phyloP scores from a whole-genome alignment of 495 filamentous ascomycete genomes.

The Cercophora samala region DNA sequence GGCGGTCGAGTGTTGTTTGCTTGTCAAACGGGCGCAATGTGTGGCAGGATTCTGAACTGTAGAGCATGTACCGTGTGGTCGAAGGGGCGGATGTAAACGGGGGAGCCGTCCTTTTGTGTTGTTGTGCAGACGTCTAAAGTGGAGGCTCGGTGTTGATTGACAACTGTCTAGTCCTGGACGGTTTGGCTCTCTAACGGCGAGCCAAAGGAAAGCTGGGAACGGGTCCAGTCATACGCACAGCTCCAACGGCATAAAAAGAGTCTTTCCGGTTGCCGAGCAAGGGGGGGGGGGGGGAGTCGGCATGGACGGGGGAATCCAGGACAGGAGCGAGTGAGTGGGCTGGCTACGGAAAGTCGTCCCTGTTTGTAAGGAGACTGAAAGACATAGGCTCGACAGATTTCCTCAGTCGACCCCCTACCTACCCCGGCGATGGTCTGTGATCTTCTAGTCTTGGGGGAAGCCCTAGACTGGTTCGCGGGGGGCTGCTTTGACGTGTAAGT shows the following conservation, averaged over 20 bases:
- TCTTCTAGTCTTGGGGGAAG: not conserved
- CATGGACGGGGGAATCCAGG: slow-evolving; percentile 23
- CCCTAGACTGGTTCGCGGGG: slow-evolving; percentile 9
- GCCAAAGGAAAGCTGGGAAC: slow-evolving; percentile 19
- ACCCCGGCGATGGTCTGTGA: not conserved
- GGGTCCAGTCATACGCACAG: slow-evolving; percentile 23
- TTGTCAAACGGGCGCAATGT: slow-evolving; percentile 22
- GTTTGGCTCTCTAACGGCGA: slow-evolving; percentile 15
- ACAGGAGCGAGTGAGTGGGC: slow-evolving; percentile 5
- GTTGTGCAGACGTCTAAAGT: slow-evolving; percentile 18
- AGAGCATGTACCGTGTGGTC: slow-evolving; percentile 25
- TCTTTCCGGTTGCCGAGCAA: slow-evolving; percentile 28
- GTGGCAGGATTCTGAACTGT: slow-evolving; percentile 12
- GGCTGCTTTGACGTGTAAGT: slow-evolving; percentile 23
- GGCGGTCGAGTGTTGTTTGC: slow-evolving; percentile 10
- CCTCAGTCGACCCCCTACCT: not conserved
- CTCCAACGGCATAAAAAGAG: slow-evolving; percentile 21
- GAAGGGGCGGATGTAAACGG: slow-evolving; percentile 30
- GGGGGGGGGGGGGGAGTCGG: slow-evolving; percentile 16
- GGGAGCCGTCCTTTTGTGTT: slow-evolving; percentile 24
- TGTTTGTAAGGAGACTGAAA: not conserved
- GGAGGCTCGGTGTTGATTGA: slow-evolving; percentile 20
- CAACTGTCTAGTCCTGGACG: slow-evolving; percentile 12
- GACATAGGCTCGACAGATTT: not conserved
- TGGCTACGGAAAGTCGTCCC: not conserved